Conservation (phyloP, 768 basidiomycete genomes). For the Pisolithus microcarpus region DNA sequence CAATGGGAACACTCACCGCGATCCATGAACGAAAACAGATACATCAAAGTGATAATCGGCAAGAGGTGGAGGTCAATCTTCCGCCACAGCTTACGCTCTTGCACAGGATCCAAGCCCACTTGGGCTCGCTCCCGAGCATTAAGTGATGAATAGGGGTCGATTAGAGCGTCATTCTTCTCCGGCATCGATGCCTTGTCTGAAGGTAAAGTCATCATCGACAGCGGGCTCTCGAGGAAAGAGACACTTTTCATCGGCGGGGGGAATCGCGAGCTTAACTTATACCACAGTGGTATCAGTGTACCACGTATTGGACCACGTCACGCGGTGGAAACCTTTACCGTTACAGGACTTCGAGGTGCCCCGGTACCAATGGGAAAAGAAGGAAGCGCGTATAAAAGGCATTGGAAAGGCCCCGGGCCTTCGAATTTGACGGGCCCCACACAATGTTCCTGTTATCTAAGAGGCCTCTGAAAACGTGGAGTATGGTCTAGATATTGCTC, state of each 20-base stretch:
- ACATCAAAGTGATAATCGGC: constrained; percentile 52
- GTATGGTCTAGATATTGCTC: too few relatives aligned
- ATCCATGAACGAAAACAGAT: constrained; percentile 56
- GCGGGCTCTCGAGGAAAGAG: not conserved
- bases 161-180: not conserved
- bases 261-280: not conserved
- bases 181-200: not conserved
- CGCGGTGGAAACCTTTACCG: too few relatives aligned
- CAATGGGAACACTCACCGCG: constrained; percentile 34
- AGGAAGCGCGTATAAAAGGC: too few relatives aligned
- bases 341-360: too few relatives aligned
- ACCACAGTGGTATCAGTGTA: too few relatives aligned
- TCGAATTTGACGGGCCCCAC: too few relatives aligned
- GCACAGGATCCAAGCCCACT: constrained; percentile 18
- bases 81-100: constrained; percentile 47
- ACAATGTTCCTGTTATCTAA: too few relatives aligned
- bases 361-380: too few relatives aligned
- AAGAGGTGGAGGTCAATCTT: constrained; percentile 51
- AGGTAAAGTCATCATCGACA: not conserved
- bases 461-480: too few relatives aligned
- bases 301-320: too few relatives aligned
- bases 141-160: not conserved
- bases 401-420: too few relatives aligned
- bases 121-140: not conserved
- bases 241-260: not conserved